These are phyloP conservation scores for Lachancea kluyveri DNA, from an alignment of 805 yeast species.

Conservation along the genomic window DNA sequence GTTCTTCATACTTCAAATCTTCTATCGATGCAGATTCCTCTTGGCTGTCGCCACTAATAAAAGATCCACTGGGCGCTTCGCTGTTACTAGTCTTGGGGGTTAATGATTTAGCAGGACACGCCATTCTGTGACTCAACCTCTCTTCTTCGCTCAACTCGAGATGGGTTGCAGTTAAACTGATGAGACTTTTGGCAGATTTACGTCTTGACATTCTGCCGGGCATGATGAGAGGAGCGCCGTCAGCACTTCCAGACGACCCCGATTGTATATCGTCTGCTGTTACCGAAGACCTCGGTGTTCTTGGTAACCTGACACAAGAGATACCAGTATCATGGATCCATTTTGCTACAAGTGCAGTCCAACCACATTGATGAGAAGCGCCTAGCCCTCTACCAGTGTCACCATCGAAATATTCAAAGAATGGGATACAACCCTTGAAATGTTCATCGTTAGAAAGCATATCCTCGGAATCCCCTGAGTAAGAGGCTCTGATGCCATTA, in stretches of 20 bases:
- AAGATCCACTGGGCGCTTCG: no score
- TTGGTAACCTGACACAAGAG: constrained; percentile 35
- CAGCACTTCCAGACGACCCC: constrained; percentile 9
- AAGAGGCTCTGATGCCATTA: constrained; percentile 66
- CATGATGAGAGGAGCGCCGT: constrained; percentile 16
- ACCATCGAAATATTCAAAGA: constrained; percentile 87
- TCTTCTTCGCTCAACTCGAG: constrained; percentile 66
- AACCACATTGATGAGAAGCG: constrained; percentile 91
- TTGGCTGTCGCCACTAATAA: no score
- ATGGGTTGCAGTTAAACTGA: constrained; percentile 60
- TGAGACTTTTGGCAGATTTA: constrained; percentile 66
- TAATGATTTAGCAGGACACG: neutral
- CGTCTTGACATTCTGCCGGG: constrained; percentile 55
- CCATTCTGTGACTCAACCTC: constrained; percentile 21
- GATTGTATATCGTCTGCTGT: constrained; percentile 26
- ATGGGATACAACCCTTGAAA: constrained; percentile 71
- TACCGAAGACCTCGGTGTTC: constrained; percentile 26
- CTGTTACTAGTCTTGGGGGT: constrained; percentile 1
- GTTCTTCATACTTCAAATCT: neutral
- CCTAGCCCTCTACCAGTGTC: constrained; percentile 94
- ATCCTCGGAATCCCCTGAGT: constrained; percentile 59
- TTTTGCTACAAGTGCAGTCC: constrained; percentile 92
- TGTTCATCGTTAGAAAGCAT: constrained; percentile 56
- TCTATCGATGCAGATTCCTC: constrained; percentile 1
- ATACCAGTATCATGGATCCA: constrained; percentile 86